Conservation (phyloP, 305 asterid species). For the Fraxinus paxiana region DNA sequence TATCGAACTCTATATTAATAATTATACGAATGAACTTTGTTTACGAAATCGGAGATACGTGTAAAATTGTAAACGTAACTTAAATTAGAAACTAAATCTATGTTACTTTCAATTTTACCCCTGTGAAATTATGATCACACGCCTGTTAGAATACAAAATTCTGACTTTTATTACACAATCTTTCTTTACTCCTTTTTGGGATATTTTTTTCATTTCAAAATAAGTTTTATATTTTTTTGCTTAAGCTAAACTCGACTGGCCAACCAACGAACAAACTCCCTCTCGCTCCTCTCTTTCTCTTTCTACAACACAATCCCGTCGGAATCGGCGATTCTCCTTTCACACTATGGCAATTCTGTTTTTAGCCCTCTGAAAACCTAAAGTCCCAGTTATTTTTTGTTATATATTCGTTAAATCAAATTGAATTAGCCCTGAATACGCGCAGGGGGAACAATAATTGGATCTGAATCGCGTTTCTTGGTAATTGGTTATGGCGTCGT, state of each 20-base stretch:
- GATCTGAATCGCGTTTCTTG: constrained; percentile 3
- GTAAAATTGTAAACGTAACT: not conserved
- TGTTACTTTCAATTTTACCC: not conserved
- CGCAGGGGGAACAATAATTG: constrained; percentile 15
- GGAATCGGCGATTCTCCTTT: constrained; percentile 19
- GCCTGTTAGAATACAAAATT: not conserved
- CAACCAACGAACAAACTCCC: constrained; percentile 32
- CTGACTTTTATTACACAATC: not conserved
- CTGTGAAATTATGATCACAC: not conserved
- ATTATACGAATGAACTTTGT: not conserved
- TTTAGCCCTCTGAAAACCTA: constrained; percentile 5
- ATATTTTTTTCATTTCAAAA: not conserved
- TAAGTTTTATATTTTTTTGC: not conserved
- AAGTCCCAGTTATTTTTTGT: not conserved
- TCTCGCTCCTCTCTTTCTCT: constrained; percentile 23
- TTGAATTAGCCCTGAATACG: constrained; percentile 20
- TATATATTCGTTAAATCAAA: constrained; percentile 16
- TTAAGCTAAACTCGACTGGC: constrained; percentile 22
- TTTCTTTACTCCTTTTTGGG: not conserved
- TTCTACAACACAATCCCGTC: constrained; percentile 29
- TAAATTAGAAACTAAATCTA: not conserved
- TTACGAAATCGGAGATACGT: not conserved
- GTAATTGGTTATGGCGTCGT: constrained; percentile 67
- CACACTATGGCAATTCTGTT: constrained; percentile 31
- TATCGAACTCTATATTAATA: not conserved